These are phyloP conservation scores for Rhododendron ferrugineum DNA, from an alignment of 148 eudicot genomes.

Conservation along the genomic window DNA sequence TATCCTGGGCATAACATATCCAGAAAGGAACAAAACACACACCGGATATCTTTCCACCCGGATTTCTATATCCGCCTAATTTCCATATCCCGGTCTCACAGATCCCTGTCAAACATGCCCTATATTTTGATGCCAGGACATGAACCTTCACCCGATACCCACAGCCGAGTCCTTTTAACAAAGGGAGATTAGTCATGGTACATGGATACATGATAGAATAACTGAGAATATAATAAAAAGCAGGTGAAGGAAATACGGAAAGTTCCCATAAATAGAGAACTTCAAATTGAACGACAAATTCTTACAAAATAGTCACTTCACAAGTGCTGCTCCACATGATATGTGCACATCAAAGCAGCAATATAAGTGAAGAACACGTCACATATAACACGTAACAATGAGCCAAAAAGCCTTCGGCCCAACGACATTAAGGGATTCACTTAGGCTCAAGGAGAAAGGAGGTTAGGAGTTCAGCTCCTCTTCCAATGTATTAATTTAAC, in stretches of 20 bases:
- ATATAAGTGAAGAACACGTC: background rate
- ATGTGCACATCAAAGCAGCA: background rate
- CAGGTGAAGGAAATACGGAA: background rate
- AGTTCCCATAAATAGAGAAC: background rate
- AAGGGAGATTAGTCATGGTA: background rate
- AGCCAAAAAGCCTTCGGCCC: background rate
- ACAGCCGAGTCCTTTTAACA: background rate
- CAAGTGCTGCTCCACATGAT: background rate
- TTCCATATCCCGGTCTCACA: too few relatives aligned
- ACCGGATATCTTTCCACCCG: too few relatives aligned
- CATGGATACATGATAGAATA: background rate
- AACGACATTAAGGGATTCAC: too few relatives aligned
- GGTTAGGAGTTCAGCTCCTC: too few relatives aligned
- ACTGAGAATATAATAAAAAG: background rate
- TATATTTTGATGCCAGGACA: background rate
- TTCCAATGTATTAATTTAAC: too few relatives aligned
- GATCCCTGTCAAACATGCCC: too few relatives aligned
- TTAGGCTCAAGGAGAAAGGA: too few relatives aligned
- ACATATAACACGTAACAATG: background rate
- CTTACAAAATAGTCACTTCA: background rate
- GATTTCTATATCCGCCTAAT: too few relatives aligned
- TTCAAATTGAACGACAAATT: background rate
- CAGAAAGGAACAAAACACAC: background rate
- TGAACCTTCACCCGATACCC: background rate
- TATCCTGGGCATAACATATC: background rate